phyloP scores from a whole-genome alignment of 1,284 basidiomycete genomes.

The Inonotus obliquus region DNA sequence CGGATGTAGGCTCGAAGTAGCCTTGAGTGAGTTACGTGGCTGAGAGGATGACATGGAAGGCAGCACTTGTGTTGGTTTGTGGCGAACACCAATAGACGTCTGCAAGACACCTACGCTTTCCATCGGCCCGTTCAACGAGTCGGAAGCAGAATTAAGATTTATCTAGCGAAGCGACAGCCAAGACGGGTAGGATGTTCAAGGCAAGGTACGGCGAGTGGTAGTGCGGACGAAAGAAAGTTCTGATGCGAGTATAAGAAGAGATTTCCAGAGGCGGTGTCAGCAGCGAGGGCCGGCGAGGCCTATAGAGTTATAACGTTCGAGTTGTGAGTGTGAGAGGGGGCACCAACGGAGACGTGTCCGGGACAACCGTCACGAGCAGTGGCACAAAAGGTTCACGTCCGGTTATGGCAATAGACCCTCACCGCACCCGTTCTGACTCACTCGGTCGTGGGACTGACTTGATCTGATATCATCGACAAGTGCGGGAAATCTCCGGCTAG shows the following conservation, averaged over 20 bases:
- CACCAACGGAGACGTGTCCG: neutral
- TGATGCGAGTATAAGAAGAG: constrained; percentile 1
- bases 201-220: neutral
- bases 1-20: neutral
- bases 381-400: neutral
- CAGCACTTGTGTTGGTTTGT: neutral
- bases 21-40: neutral
- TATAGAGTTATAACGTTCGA: neutral
- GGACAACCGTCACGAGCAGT: neutral
- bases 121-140: neutral
- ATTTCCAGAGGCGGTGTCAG: neutral
- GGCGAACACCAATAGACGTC: neutral
- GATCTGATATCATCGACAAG: neutral
- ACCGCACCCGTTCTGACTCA: neutral
- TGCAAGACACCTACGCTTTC: neutral
- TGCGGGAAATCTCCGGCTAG: neutral
- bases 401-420: neutral
- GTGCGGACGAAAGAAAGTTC: neutral
- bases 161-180: neutral
- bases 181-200: neutral
- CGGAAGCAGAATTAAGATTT: neutral
- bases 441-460: neutral
- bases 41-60: neutral
- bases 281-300: neutral
- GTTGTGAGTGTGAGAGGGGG: no score